These are phyloP conservation scores for Salmacisia buchloeana DNA, from an alignment of 1,284 basidiomycete species.

Conservation along the genomic window DNA sequence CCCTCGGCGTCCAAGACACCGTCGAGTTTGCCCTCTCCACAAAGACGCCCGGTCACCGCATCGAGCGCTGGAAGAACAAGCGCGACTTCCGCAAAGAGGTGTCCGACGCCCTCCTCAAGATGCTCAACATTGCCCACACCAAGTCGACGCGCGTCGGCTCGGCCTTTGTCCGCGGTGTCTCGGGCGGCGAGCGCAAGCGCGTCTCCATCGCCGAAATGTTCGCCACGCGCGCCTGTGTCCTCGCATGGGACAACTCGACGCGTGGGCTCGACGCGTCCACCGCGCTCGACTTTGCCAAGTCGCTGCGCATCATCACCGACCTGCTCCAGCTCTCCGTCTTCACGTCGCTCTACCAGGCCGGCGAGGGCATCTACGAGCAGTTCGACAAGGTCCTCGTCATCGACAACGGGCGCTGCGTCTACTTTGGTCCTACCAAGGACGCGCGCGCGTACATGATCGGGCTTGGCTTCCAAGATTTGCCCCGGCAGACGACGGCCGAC, in stretches of 20 bases:
- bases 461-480: conserved; percentile 51
- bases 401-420: conserved; percentile 42
- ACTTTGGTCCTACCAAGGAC: conserved; percentile 40
- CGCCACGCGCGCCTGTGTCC: conserved; percentile 58
- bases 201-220: conserved; percentile 69
- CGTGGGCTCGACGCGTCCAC: conserved; percentile 79
- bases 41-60: conserved; percentile 51
- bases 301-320: conserved; percentile 71
- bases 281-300: conserved; percentile 70
- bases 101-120: conserved; percentile 58
- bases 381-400: conserved; percentile 56
- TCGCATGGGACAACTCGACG: conserved; percentile 64
- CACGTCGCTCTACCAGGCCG: conserved; percentile 69
- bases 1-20: conserved; percentile 60
- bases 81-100: conserved; percentile 57
- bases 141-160: conserved; percentile 66
- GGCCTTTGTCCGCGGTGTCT: conserved; percentile 71
- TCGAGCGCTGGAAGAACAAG: conserved; percentile 44
- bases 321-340: conserved; percentile 70
- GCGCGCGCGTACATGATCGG: conserved; percentile 33
- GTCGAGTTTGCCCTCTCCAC: conserved; percentile 34
- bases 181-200: conserved; percentile 58
- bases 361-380: conserved; percentile 55
- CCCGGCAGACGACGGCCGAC: conserved; percentile 63
- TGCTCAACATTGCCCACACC: conserved; percentile 71